Evolutionary conservation across 2,329 filamentous ascomycete species (phyloP), one percentile per base, ranked within the genome.

Genomic region (Stylonectria norvegica): DNA sequence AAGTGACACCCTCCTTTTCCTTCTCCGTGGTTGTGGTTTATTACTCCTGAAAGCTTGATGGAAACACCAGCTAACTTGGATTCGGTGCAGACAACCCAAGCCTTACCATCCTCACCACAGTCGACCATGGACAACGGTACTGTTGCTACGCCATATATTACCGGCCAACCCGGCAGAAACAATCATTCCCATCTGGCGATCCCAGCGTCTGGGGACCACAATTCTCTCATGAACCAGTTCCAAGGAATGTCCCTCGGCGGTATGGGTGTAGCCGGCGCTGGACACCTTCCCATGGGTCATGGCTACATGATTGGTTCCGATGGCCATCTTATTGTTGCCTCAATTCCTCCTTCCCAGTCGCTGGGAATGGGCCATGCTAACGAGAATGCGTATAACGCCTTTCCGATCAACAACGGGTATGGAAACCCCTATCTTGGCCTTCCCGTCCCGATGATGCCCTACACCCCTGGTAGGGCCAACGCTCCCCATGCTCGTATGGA

Each of bases 401-500:
- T 58, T 42, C 53, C 60, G 8, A n/a, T 16, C 5, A 47, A 64
- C 31, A 55, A 60, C 27, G 57, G 50, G 27, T 66, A 65, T 38
- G 58, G 59, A 19, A 58, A 62, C 36, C 60, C 63, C 20, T 70
- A 65, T 52, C 60, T 64, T 42, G 61, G 58, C 36, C 50, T 63
- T 47, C 63, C 62, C 12, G 52, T 65, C 36, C 59, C 64, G 8
- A 58, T 74, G 28, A 58, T 76, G 53, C 75, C 76, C 3, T 76
- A 70, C 56, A 77, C 75, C 10, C 73, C 76, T 15, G 73, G 70
- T n/a, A 73, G 75, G 14, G 57, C 69, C 20, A 61, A 65, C 20
- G 59, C 63, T 6, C 59, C 67, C 14, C 66, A 70, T 28, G 68
- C 73, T 44, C 74, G 72, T 20, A 62, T 68, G 34, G 71, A 76